Percentiles rank a stretch among this genome's conserved stretches.
These are phyloP conservation scores for Malbranchea zuffiana DNA, from an alignment of 2,329 filamentous ascomycete species.

Conservation along the genomic window DNA sequence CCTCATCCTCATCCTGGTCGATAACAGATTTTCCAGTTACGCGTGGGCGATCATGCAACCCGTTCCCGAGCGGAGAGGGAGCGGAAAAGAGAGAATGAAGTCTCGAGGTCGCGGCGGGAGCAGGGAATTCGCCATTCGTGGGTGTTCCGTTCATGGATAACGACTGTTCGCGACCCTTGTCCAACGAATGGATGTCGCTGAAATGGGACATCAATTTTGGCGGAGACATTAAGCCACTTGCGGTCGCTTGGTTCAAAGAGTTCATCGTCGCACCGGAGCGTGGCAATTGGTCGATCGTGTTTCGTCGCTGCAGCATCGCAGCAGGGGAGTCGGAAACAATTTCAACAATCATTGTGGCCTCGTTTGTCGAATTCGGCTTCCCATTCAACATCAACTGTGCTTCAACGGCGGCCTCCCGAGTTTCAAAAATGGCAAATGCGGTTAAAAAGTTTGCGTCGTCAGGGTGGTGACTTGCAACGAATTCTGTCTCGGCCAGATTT, in stretches of 20 bases:
- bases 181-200: conserved; percentile 4
- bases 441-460: conserved; percentile 48
- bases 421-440: conserved; percentile 49
- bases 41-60: conserved; percentile 41
- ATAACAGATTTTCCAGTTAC: conserved; percentile 53
- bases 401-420: conserved; percentile 47
- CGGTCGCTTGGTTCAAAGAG: conserved; percentile 19
- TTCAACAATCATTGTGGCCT: conserved; percentile 48
- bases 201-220: conserved; percentile 8
- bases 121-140: conserved; percentile 42
- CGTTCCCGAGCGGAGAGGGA: conserved; percentile 48
- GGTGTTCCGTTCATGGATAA: conserved; percentile 19
- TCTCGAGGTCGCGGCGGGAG: conserved; percentile 39
- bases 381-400: conserved; percentile 50
- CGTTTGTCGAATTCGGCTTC: conserved; percentile 50
- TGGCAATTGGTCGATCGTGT: conserved; percentile 43
- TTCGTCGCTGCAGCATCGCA: conserved; percentile 33
- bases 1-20: conserved; percentile 53
- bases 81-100: conserved; percentile 51
- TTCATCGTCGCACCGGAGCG: conserved; percentile 4
- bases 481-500: conserved; percentile 49
- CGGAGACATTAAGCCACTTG: conserved; percentile 28
- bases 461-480: conserved; percentile 43
- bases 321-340: conserved; percentile 34
- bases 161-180: conserved; percentile 4